Percentiles rank a stretch among this genome's conserved stretches.
phyloP scores from a whole-genome alignment of 805 yeast genomes.

The Peterozyma toletana region DNA sequence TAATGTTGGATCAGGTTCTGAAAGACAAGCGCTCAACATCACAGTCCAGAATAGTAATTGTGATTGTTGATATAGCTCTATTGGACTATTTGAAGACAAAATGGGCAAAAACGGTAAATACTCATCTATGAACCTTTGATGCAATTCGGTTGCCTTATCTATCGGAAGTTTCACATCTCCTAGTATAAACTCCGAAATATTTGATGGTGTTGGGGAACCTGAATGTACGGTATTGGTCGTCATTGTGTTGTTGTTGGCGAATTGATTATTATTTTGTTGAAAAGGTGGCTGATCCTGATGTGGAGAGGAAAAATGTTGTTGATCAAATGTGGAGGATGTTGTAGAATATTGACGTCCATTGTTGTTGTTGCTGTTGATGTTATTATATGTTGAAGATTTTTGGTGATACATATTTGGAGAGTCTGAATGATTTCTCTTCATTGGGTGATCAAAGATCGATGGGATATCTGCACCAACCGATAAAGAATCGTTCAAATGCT shows the following conservation, averaged over 20 bases:
- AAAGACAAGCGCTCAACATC: conserved; percentile 74
- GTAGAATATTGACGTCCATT: not conserved
- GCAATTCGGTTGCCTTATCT: conserved; percentile 65
- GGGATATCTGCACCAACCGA: conserved; percentile 32
- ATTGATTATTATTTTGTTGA: not conserved
- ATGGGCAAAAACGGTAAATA: conserved; percentile 79
- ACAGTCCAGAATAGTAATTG: conserved; percentile 88
- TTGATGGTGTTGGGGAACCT: conserved; percentile 12
- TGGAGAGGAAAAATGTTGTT: not conserved
- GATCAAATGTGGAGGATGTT: not conserved
- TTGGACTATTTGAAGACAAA: conserved; percentile 59
- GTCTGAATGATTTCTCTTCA: conserved; percentile 24
- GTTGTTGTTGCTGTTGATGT: conserved; percentile 8
- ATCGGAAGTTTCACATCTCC: conserved; percentile 70
- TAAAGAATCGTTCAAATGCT: conserved; percentile 34
- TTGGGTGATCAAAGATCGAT: conserved; percentile 33
- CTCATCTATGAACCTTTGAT: conserved; percentile 56
- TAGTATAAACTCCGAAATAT: conserved; percentile 56
- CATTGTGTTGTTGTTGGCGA: not conserved
- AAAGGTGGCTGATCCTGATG: not conserved
- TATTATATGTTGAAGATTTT: conserved; percentile 10
- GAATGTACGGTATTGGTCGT: not conserved
- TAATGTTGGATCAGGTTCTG: conserved; percentile 81
- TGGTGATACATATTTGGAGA: conserved; percentile 15
- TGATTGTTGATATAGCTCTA: conserved; percentile 75